Evolutionary conservation across 768 basidiomycete genomes (phyloP), one percentile per base, ranked within the genome.

Genomic region (Pulveroboletus sp.): DNA sequence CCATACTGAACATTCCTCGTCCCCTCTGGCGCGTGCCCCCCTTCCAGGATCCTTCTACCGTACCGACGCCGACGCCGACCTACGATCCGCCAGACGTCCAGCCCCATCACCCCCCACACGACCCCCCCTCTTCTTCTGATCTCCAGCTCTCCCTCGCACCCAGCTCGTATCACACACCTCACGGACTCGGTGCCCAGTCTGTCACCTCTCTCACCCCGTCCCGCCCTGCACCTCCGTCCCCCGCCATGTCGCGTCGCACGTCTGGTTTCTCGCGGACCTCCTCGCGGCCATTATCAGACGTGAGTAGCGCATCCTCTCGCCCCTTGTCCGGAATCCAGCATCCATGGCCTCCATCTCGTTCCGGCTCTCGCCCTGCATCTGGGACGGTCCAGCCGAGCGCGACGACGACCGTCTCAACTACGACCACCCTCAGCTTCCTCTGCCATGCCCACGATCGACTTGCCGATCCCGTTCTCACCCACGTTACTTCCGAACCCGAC

Each of bases 141-240:
- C 58, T 47, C 1, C 49, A 45, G 4, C 39, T 35, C 38, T 31
- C 50, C 8, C 43, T 51, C 35, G 46, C 50, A 2, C 44, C 43
- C 27, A 14, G 21, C 3, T 21, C 50, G 17, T 18, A 54, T 27
- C 33, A 57, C 49, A 56, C 44, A n/a, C 27, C 47, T 14, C 38
- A 55, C 52, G 56, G 62, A 6, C 49, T 64, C 11, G 64, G 65
- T 50, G 50, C 54, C 0, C 63, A 59, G 15, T 67, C 65, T 7
- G 47, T 54, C 10, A 62, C 41, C 39, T 72, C 66, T 43, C 76
- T 71, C 53, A 71, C 71, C 0, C 75, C 76, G 11, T 75, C 74
- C 0, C 79, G 83, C 5, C 82, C 81, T 31, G 83, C 83, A 0
- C 83, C 83, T 0, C 78, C 78, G 5, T 83, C 81, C 2, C 83